Evolutionary conservation across 768 basidiomycete species (phyloP), one percentile per base, ranked within the genome.

Genomic region (Sporobolomyces phaffii): DNA sequence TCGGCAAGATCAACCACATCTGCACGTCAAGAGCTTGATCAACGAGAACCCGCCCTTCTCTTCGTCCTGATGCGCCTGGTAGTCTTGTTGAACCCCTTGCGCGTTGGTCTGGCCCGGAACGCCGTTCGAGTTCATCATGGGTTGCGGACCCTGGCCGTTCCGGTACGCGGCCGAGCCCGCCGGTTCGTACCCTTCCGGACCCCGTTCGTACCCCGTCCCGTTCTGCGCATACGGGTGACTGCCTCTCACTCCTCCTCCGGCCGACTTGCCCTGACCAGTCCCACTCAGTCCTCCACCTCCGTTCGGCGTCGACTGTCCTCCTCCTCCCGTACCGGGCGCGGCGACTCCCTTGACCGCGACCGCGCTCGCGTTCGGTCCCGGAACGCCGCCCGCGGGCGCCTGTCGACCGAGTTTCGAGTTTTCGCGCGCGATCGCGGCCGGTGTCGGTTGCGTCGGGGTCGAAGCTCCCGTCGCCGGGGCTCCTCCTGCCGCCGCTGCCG

Each of bases 361-460:
- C 26, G 61, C 66, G 36, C 60, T 60, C 40, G 72, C 66, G 54
- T 67, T 62, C 24, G 68, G 52, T 10, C 40, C 45, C 17, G 67
- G 65, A 18, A 56, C 60, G 24, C 64, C 61, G 17, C 38, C 44
- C 24, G 57, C 65, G 14, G 68, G 44, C 15, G 72, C 64, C 44
- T 74, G 74, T 33, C 84, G 84, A 70, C 85, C 67, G 33, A 28
- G 82, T 77, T 87, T 89, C 62, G 87, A 88, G 47, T 86, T 86
- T 74, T 85, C 82, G 44, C 88, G 85, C 59, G 88, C 86, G 62
- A 89, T 82, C 15, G 88, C 89, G 62, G 89, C 88, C 20, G 89
- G 56, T 45, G 56, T 88, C 28, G 87, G 86, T 59, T 43, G 47
- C 41, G 48, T 57, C 2, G 60, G 64, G 3, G 75, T 59, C 83